Conservation (phyloP, 2,329 filamentous ascomycete genomes). For the Colletotrichum chlorophyti region DNA sequence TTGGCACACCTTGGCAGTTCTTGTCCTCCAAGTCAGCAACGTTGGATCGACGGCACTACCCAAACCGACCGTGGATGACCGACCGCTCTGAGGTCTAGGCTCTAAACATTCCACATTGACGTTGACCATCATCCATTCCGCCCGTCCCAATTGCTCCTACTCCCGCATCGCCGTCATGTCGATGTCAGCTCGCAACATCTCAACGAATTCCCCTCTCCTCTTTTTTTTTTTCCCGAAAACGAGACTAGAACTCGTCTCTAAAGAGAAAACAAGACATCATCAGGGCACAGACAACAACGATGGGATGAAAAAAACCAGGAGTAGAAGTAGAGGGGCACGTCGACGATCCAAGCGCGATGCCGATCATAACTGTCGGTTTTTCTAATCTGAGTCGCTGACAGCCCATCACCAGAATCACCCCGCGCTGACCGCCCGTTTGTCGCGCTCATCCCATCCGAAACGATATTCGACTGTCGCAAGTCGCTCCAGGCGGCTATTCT, state of each 20-base stretch:
- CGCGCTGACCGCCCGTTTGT: not conserved
- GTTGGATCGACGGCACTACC: constrained; percentile 14
- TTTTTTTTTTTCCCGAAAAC: not conserved
- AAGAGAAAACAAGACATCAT: not conserved
- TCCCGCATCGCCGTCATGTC: not conserved
- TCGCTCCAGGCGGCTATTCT: constrained; percentile 17
- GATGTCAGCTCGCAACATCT: not conserved
- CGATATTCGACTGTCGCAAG: no score
- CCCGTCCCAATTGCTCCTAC: not conserved
- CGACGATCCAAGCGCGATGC: constrained; percentile 26
- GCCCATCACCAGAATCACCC: constrained; percentile 1
- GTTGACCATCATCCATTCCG: constrained; percentile 1
- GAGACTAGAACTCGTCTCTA: not conserved
- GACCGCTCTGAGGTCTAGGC: not conserved
- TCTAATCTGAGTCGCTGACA: constrained; percentile 11
- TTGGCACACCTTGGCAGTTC: constrained; percentile 25
- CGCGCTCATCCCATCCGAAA: not conserved
- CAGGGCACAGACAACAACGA: constrained; percentile 9
- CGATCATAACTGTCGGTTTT: constrained; percentile 18
- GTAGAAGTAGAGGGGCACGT: not conserved
- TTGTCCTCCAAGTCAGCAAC: constrained; percentile 25
- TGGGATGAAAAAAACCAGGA: not conserved
- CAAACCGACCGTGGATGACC: constrained; percentile 23
- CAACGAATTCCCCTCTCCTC: not conserved
- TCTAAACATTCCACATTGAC: constrained; percentile 14